phyloP scores from a whole-genome alignment of 305 asterid genomes.

The Fraxinus sp. region DNA sequence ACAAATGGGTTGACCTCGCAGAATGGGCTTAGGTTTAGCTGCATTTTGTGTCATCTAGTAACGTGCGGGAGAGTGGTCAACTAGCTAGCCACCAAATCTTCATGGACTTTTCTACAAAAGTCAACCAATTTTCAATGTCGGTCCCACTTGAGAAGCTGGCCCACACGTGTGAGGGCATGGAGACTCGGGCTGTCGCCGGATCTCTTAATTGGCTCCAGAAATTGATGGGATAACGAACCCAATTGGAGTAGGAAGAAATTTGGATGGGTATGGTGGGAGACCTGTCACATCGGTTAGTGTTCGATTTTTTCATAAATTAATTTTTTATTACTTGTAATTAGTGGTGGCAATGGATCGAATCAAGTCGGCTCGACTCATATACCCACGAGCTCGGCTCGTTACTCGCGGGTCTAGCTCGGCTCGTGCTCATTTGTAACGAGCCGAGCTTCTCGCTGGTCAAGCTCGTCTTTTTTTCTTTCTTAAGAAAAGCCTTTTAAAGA shows the following conservation, averaged over 20 bases:
- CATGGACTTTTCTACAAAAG: conserved; percentile 42
- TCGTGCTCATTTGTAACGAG: too few relatives aligned
- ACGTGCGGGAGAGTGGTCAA: conserved; percentile 14
- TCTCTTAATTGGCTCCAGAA: conserved; percentile 2
- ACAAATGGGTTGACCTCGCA: conserved; percentile 27
- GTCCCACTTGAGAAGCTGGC: conserved; percentile 1
- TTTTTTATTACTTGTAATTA: too few relatives aligned
- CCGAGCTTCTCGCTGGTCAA: too few relatives aligned
- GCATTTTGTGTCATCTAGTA: conserved; percentile 33
- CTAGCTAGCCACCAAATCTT: conserved; percentile 39
- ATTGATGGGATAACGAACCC: conserved; percentile 11
- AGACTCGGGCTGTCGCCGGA: conserved; percentile 28
- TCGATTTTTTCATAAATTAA: background rate
- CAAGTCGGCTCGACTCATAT: too few relatives aligned
- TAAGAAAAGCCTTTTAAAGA: too few relatives aligned
- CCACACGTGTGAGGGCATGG: conserved; percentile 18
- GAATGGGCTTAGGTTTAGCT: conserved; percentile 42
- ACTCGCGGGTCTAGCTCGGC: too few relatives aligned
- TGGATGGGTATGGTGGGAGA: background rate
- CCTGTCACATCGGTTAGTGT: background rate
- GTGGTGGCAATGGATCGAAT: too few relatives aligned
- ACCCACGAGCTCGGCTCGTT: too few relatives aligned
- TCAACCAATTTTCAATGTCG: conserved; percentile 42
- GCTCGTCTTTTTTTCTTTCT: too few relatives aligned
- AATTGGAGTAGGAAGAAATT: background rate